These are phyloP conservation scores for Antrodiella citrinella DNA, from an alignment of 768 basidiomycete species.

Conservation along the genomic window DNA sequence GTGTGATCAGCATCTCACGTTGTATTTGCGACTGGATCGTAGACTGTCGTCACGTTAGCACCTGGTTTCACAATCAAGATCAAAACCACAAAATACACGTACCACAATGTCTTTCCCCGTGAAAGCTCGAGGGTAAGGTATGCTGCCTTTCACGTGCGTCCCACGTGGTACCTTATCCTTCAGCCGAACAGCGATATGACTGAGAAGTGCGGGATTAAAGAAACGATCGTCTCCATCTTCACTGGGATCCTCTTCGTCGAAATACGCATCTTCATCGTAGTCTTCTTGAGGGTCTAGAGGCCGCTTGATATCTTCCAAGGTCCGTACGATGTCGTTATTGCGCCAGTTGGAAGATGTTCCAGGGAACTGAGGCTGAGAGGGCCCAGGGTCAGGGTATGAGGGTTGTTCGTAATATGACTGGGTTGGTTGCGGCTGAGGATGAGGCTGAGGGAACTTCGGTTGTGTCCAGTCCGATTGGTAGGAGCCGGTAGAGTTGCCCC, in stretches of 20 bases:
- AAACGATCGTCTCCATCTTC: constrained; percentile 60
- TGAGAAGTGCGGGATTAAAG: constrained; percentile 82
- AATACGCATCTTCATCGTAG: constrained; percentile 44
- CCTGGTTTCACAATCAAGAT: constrained; percentile 4
- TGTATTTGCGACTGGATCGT: constrained; percentile 85
- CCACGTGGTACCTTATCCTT: constrained; percentile 85
- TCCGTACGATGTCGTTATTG: constrained; percentile 21
- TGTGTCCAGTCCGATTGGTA: constrained; percentile 16
- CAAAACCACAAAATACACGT: constrained; percentile 24
- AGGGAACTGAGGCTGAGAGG: constrained; percentile 19
- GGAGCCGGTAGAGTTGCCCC: constrained; percentile 23
- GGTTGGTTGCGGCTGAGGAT: constrained; percentile 2
- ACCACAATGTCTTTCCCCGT: constrained; percentile 94
- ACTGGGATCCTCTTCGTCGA: constrained; percentile 46
- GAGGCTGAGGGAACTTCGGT: constrained; percentile 12
- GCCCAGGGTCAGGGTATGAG: constrained; percentile 25
- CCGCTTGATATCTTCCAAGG: constrained; percentile 24
- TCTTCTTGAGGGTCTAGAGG: constrained; percentile 39
- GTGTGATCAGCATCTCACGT: constrained; percentile 69
- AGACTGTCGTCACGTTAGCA: constrained; percentile 38
- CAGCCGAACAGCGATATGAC: constrained; percentile 82
- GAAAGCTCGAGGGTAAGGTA: constrained; percentile 84
- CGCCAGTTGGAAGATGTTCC: constrained; percentile 15
- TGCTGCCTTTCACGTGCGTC: constrained; percentile 86
- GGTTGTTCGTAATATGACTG: constrained; percentile 13